Evolutionary conservation across 2,329 filamentous ascomycete genomes (phyloP).

Genomic region (Aspergillus brunneoviolaceus): DNA sequence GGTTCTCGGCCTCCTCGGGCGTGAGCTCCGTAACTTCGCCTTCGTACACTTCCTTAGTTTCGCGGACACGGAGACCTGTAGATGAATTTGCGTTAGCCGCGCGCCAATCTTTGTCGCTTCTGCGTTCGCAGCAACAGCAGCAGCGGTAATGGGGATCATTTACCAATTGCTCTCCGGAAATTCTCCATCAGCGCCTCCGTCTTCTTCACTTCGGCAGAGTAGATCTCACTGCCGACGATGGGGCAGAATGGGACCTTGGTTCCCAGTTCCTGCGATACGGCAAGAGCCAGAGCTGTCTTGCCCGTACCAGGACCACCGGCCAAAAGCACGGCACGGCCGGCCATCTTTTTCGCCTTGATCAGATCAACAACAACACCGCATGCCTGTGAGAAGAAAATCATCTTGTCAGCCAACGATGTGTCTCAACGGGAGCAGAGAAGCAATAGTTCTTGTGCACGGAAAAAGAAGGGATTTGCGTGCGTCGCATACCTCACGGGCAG

Average conservation of each 20-base stretch:
- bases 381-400: slow-evolving; percentile 56
- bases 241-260: slow-evolving; percentile 98
- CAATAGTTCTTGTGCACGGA: neutral
- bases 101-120: neutral
- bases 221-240: slow-evolving; percentile 96
- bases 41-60: slow-evolving; percentile 99
- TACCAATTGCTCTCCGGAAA: slow-evolving; percentile 92
- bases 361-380: slow-evolving; percentile 95
- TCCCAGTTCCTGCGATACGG: slow-evolving; percentile 93
- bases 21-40: slow-evolving; percentile 97
- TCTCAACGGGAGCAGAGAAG: neutral
- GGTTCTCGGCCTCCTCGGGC: slow-evolving; percentile 97
- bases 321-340: slow-evolving; percentile 86
- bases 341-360: slow-evolving; percentile 96
- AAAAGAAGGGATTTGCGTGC: neutral
- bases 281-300: slow-evolving; percentile 93
- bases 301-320: slow-evolving; percentile 94
- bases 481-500: slow-evolving; percentile 75
- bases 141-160: slow-evolving; percentile 7
- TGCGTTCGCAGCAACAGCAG: no score
- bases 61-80: slow-evolving; percentile 78
- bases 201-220: slow-evolving; percentile 98
- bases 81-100: slow-evolving; percentile 17
- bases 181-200: slow-evolving; percentile 99
- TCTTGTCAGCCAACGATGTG: slow-evolving; percentile 7